Evolutionary conservation across 257 asterid species (phyloP).

Genomic region (Handroanthus guayacan): DNA sequence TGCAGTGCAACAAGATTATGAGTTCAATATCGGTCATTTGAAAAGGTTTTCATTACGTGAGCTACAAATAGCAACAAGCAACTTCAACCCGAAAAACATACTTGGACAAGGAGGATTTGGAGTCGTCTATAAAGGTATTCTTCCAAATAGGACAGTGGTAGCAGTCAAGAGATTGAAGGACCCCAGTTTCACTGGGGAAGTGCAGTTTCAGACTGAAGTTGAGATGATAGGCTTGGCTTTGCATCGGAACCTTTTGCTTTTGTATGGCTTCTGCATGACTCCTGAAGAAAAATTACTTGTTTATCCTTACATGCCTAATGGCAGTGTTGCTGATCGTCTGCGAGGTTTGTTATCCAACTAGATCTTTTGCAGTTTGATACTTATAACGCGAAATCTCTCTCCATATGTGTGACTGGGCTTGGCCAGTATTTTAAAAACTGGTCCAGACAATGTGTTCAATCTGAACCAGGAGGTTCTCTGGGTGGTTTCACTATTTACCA

Average conservation of each 20-base stretch:
- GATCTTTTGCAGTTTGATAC: background rate
- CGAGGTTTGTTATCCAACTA: slow-evolving; percentile 59
- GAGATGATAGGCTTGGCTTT: slow-evolving; percentile 95
- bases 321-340: slow-evolving; percentile 94
- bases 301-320: slow-evolving; percentile 92
- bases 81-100: slow-evolving; percentile 78
- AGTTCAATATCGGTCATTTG: slow-evolving; percentile 66
- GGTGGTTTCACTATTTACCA: too few species aligned
- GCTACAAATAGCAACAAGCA: slow-evolving; percentile 78
- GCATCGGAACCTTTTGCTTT: slow-evolving; percentile 88
- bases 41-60: slow-evolving; percentile 84
- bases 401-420: background rate
- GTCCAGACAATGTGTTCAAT: too few species aligned
- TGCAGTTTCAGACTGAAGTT: slow-evolving; percentile 95
- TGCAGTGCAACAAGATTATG: slow-evolving; percentile 86
- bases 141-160: slow-evolving; percentile 69
- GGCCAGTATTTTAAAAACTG: too few species aligned
- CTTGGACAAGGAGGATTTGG: slow-evolving; percentile 97
- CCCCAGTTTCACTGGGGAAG: slow-evolving; percentile 87
- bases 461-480: too few species aligned
- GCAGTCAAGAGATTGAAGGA: slow-evolving; percentile 88
- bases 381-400: background rate
- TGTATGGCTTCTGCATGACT: slow-evolving; percentile 89
- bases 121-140: slow-evolving; percentile 82
- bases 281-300: slow-evolving; percentile 86